Conservation (phyloP, 345 rosid genomes). For the Gossypium raimondii region DNA sequence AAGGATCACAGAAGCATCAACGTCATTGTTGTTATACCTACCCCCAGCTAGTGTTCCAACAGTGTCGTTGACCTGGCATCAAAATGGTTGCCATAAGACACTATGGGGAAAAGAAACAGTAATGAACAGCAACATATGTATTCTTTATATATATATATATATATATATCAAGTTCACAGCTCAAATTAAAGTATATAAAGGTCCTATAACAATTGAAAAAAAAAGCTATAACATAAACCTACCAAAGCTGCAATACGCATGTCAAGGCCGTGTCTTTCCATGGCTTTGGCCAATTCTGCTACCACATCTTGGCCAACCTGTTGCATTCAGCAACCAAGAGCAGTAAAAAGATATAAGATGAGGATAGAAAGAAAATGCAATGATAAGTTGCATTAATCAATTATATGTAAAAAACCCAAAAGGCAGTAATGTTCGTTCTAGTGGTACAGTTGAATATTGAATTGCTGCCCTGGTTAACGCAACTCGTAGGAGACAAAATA, state of each 20-base stretch:
- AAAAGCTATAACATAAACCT: slow-evolving; percentile 18
- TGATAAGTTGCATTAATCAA: neutral
- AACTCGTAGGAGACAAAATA: neutral
- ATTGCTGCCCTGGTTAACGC: neutral
- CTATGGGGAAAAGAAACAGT: neutral
- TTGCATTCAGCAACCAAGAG: slow-evolving; percentile 12
- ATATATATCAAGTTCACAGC: neutral
- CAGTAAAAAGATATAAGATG: neutral
- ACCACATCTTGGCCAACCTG: slow-evolving; percentile 93
- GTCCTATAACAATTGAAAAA: neutral
- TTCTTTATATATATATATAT: neutral
- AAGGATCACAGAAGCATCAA: slow-evolving; percentile 79
- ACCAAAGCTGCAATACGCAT: slow-evolving; percentile 91
- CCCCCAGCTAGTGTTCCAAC: slow-evolving; percentile 98
- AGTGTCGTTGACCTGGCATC: slow-evolving; percentile 79
- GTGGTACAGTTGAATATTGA: neutral
- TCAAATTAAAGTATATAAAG: neutral
- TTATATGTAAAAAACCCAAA: neutral
- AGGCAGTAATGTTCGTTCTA: neutral
- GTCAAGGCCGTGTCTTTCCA: slow-evolving; percentile 48
- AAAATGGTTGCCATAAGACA: slow-evolving; percentile 11
- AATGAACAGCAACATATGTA: neutral
- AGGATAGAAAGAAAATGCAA: neutral
- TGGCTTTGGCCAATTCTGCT: slow-evolving; percentile 70
- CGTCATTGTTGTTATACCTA: slow-evolving; percentile 66